Conservation (phyloP, 148 eudicot genomes). For the Rhododendron kiyosumense region DNA sequence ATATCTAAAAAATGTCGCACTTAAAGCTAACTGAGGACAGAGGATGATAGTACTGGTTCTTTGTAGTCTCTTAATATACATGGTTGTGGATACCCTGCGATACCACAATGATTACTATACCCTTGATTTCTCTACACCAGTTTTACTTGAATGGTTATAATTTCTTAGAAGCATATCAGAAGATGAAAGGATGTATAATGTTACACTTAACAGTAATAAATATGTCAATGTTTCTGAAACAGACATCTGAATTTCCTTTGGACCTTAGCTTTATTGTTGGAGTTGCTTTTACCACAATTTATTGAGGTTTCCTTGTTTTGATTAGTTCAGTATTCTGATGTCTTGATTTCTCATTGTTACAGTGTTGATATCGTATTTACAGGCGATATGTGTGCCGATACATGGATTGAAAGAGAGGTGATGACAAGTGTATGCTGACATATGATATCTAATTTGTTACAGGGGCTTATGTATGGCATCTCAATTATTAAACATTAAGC, state of each 20-base stretch:
- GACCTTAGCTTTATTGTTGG: background rate
- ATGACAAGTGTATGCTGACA: background rate
- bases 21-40: background rate
- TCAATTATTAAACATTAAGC: background rate
- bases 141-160: conserved; percentile 4
- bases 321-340: conserved; percentile 7
- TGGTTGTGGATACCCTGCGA: background rate
- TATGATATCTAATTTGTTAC: background rate
- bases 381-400: conserved; percentile 84
- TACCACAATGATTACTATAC: background rate
- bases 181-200: background rate
- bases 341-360: conserved; percentile 29
- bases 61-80: background rate
- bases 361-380: conserved; percentile 81
- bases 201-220: background rate
- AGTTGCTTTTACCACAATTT: background rate
- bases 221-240: background rate
- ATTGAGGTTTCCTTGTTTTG: background rate
- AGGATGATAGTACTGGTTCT: background rate
- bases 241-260: background rate
- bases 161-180: background rate
- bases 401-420: conserved; percentile 99
- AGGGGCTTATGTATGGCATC: background rate
- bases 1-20: background rate
- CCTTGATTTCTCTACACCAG: background rate